Conservation (phyloP, 2,329 filamentous ascomycete species). For the Penicillium sp. region DNA sequence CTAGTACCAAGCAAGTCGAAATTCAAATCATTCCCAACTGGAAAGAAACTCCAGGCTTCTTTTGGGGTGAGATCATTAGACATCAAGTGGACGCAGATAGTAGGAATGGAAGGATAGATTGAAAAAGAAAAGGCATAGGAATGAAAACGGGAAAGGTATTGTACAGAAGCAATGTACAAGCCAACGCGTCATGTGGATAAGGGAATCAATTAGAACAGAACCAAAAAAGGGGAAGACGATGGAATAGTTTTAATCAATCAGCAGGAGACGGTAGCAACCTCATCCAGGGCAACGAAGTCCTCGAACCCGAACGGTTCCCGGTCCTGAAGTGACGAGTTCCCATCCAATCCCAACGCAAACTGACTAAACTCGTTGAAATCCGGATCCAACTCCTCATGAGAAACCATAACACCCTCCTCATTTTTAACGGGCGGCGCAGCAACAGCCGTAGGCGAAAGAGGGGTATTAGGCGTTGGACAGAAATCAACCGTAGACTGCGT, state of each 20-base stretch:
- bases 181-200: constrained; percentile 16
- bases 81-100: background rate
- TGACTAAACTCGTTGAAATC: constrained; percentile 36
- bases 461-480: constrained; percentile 33
- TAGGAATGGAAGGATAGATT: background rate
- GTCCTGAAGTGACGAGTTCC: constrained; percentile 23
- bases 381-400: constrained; percentile 29
- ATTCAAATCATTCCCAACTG: background rate
- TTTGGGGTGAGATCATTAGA: background rate
- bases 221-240: constrained; percentile 21
- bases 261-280: constrained; percentile 31
- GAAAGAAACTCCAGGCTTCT: constrained; percentile 4
- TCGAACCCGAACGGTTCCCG: constrained; percentile 32
- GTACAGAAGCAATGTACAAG: constrained; percentile 22
- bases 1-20: constrained; percentile 1
- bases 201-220: constrained; percentile 4
- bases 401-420: constrained; percentile 28
- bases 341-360: constrained; percentile 31
- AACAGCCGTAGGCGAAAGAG: constrained; percentile 27
- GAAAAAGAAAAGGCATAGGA: background rate
- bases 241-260: constrained; percentile 5
- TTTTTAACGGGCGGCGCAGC: constrained; percentile 6
- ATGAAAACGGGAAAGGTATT: constrained; percentile 13
- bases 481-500: constrained; percentile 35
- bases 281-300: constrained; percentile 33